Evolutionary conservation across 352 stramenopile genomes (phyloP), one percentile per base, ranked within the genome.

Genomic region (Globisporangium mamillatum): DNA sequence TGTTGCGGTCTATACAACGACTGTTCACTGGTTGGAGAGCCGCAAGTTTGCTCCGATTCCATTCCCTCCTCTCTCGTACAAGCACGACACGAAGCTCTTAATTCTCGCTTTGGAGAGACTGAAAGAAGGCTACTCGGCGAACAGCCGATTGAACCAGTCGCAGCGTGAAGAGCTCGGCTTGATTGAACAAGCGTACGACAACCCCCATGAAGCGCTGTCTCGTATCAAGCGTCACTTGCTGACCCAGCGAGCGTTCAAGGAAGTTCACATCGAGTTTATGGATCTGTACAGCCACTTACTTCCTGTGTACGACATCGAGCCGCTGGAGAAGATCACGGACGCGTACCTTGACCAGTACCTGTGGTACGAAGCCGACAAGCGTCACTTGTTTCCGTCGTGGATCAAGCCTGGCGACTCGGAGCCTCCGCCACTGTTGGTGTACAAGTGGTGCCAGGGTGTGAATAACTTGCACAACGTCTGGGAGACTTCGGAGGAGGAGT

Each of bases 391-490:
- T 76, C 98, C 98, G 16, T 98, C 94, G 74, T 99, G 98, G 98
- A 98, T 99, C 64, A 99, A 99, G 81, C 98, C 98, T 46, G 93
- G 97, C 24, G 98, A 99, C 79, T 98, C 96, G 38, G 98, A 99
- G 75, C 98, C 98, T 34, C 97, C 98, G 54, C 98, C 98, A 60
- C 77, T 99, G 6, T 88, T 99, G 46, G 97, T 99, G 27, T 99
- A 99, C 89, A 99, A 99, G 82, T 99, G 97, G 97, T 99, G 97
- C 84, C 97, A 99, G 73, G 98, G 98, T 54, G 88, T 99, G n/a
- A 99, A 99, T 81, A 99, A 99, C 70, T 75, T 99, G 36, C 90
- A 99, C 72, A 90, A 99, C 59, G 88, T 99, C 50, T 99, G 98
- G 98, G 89, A 98, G 59, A 99, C 97, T 9, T 96, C 98, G 14